Evolutionary conservation across 129 eudicot genomes (phyloP).

Genomic region (Erigeron canadensis): DNA sequence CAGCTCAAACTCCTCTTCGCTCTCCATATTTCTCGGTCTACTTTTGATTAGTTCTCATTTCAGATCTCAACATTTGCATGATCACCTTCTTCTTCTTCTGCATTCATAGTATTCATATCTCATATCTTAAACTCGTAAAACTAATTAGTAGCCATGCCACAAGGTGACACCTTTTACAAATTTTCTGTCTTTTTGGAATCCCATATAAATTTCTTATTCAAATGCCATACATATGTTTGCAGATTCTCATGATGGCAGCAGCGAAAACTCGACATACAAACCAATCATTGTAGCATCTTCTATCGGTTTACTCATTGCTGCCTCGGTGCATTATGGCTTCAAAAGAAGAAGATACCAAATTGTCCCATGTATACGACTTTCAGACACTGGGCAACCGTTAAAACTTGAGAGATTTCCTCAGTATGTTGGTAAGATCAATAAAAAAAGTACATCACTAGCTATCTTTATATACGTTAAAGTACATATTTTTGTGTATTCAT

Average conservation of each 20-base stretch:
- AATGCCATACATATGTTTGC: constrained; percentile 11
- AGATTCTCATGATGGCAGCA: constrained; percentile 23
- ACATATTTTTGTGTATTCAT: constrained; percentile 13
- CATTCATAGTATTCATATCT: constrained; percentile 26
- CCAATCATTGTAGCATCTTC: constrained; percentile 76
- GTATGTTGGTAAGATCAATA: constrained; percentile 74
- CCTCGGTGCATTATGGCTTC: constrained; percentile 56
- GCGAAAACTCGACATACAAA: constrained; percentile 43
- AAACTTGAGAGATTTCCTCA: constrained; percentile 76
- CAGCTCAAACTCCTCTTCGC: constrained; percentile 28
- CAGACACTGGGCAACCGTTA: constrained; percentile 58
- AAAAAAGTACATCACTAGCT: not conserved
- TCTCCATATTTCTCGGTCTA: constrained; percentile 36
- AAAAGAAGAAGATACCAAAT: constrained; percentile 47
- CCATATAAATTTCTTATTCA: not conserved
- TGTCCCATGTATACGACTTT: constrained; percentile 53
- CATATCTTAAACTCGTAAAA: constrained; percentile 6
- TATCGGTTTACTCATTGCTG: constrained; percentile 69
- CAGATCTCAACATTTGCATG: constrained; percentile 30
- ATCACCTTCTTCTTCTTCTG: constrained; percentile 20
- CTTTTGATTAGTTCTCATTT: constrained; percentile 35
- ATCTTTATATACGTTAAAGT: not conserved
- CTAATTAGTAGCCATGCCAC: not conserved
- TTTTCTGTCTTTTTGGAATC: not conserved
- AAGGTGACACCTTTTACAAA: not conserved